Base-by-base conservation (phyloP, 495 filamentous ascomycete genomes). In the Lentithecium fluviatile region DNA sequence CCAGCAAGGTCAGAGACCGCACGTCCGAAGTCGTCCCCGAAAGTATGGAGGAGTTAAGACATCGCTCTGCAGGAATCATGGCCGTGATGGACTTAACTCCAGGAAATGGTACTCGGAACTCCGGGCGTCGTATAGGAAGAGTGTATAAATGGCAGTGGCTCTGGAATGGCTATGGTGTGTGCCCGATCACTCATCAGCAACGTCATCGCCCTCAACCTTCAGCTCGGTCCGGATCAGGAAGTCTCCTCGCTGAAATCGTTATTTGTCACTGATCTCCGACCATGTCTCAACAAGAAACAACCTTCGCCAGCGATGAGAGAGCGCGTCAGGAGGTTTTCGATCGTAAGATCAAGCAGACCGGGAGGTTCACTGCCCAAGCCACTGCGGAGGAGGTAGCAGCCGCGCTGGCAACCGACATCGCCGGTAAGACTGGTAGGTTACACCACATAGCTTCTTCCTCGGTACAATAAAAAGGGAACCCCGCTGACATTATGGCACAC, bases 301-400 rank as follows among this genome's bases (percentile, higher is more conserved):
- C 45, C 38, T 58, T 58, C 23, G 37, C 45, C 17, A 34, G 43
- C 19, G 55, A 58, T 23, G 15, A 38, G 12, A 43, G 42, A 1
- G 45, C 46, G 0, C 25, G 37, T 5, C n/a, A 49, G 29, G 15
- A 20, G 3, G 55, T 58, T 25, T 34, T 58, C n/a, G 15, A 50
- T 8, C 45, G 55, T 5, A 12, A 40, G 8, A 32, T 58, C 21
- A 17, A 58, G 36, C 43, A 58, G 23, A 17, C 34, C 21, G 55
- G 55, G 10, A 29, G 19, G 21, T 58, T 58, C 45, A 7, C 15
- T 24, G 43, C 45, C 12, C 25, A 49, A 6, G 37, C 43, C 6
- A 58, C 43, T 23, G 55, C 55, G 10, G 58, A 52, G 12, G 66
- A 69, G 20, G 66, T 68, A 13, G 66, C 62, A 2, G 52, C 52